These are phyloP conservation scores for Coriaria nepalensis DNA, from an alignment of 306 rosid genomes.

Conservation along the genomic window DNA sequence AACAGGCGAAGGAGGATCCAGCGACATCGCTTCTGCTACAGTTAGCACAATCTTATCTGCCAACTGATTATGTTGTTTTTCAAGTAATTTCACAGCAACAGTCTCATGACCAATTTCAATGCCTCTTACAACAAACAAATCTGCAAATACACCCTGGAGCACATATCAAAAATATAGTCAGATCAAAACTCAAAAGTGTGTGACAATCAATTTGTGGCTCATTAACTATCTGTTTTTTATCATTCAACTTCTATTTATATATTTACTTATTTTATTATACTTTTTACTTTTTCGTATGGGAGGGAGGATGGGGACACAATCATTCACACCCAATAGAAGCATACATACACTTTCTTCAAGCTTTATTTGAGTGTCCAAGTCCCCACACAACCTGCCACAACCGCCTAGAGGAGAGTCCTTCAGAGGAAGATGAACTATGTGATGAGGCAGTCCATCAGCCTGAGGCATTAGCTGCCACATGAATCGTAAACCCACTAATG, in stretches of 20 bases:
- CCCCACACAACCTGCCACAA: slow-evolving; percentile 87
- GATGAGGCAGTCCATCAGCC: slow-evolving; percentile 38
- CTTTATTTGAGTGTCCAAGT: slow-evolving; percentile 63
- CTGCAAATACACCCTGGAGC: slow-evolving; percentile 91
- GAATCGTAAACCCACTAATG: slow-evolving; percentile 85
- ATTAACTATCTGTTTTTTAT: too few species aligned
- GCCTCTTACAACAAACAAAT: slow-evolving; percentile 74
- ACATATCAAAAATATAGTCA: slow-evolving; percentile 14
- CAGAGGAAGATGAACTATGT: slow-evolving; percentile 76
- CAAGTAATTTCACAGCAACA: slow-evolving; percentile 68
- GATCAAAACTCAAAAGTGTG: too few species aligned
- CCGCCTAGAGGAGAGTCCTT: slow-evolving; percentile 89
- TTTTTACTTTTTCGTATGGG: not conserved
- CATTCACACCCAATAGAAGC: slow-evolving; percentile 22
- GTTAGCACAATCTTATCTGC: slow-evolving; percentile 69
- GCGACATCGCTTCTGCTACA: slow-evolving; percentile 95
- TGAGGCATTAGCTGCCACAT: slow-evolving; percentile 65
- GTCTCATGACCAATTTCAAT: slow-evolving; percentile 79
- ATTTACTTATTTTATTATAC: too few species aligned
- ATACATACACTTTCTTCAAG: slow-evolving; percentile 82
- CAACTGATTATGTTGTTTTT: slow-evolving; percentile 48
- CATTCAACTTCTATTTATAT: too few species aligned
- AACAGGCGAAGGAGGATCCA: slow-evolving; percentile 88
- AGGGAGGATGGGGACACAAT: not conserved
- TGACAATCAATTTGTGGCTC: too few species aligned